Evolutionary conservation across 2,329 filamentous ascomycete genomes (phyloP).

Genomic region (Elsinoe fawcettii): DNA sequence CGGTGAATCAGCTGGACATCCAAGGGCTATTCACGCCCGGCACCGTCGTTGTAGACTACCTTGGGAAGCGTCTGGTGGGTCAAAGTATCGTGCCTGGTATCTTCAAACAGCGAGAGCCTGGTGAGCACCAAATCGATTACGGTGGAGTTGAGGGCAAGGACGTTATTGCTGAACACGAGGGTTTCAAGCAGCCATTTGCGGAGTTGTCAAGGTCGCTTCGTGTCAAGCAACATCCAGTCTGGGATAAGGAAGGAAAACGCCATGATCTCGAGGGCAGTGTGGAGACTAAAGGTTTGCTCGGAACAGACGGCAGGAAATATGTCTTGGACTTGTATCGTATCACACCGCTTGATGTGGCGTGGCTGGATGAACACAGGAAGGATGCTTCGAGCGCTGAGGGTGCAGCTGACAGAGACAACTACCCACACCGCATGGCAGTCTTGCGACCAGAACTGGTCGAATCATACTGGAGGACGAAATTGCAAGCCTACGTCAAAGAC

Average conservation of each 20-base stretch:
- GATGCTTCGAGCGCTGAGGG: conserved; percentile 30
- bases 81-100: conserved; percentile 98
- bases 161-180: conserved; percentile 80
- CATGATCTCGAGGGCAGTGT: conserved; percentile 93
- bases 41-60: conserved; percentile 92
- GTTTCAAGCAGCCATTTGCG: conserved; percentile 75
- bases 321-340: conserved; percentile 95
- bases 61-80: conserved; percentile 92
- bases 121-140: conserved; percentile 98
- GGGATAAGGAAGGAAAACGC: conserved; percentile 89
- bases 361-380: conserved; percentile 69
- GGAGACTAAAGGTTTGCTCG: conserved; percentile 94
- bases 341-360: conserved; percentile 80
- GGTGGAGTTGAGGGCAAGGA: conserved; percentile 97
- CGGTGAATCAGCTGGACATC: conserved; percentile 96
- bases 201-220: conserved; percentile 85
- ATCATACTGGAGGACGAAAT: conserved; percentile 71
- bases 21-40: conserved; percentile 89
- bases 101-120: conserved; percentile 95
- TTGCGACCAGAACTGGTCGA: conserved; percentile 86
- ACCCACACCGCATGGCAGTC: conserved; percentile 95
- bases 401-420: conserved; percentile 45
- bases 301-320: conserved; percentile 93
- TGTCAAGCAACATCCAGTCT: conserved; percentile 91
- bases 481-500: conserved; percentile 78